Evolutionary conservation across 495 filamentous ascomycete genomes (phyloP).

Genomic region (Daldinia caldariorum): DNA sequence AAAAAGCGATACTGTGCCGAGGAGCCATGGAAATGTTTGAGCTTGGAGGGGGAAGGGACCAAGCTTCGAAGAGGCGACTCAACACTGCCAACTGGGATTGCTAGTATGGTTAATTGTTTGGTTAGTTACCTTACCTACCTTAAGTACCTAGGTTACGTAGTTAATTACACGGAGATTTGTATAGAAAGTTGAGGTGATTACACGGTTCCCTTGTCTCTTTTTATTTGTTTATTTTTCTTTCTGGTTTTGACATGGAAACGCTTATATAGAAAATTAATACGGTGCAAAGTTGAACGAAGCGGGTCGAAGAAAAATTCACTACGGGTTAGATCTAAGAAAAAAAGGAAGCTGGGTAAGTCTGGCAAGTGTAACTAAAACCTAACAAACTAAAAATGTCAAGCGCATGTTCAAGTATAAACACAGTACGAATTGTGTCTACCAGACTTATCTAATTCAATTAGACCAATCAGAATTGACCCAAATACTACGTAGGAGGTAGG

Average conservation of each 20-base stretch:
- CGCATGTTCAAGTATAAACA: constrained; percentile 13
- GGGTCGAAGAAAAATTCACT: background rate
- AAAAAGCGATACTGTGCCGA: constrained; percentile 14
- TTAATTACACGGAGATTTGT: too few relatives aligned
- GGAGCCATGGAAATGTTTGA: background rate
- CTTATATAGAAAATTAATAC: background rate
- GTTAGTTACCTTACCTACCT: too few relatives aligned
- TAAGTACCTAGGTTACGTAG: too few relatives aligned
- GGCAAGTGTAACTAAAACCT: background rate
- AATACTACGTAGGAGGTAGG: constrained; percentile 16
- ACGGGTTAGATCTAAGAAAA: background rate
- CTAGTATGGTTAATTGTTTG: background rate
- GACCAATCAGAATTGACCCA: constrained; percentile 21
- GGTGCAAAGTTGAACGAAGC: background rate
- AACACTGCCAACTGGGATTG: background rate
- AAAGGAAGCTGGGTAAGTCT: constrained; percentile 3
- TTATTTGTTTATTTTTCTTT: too few relatives aligned
- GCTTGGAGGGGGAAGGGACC: background rate
- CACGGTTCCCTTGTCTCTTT: too few relatives aligned
- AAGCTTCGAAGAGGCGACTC: background rate
- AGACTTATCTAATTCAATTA: constrained; percentile 17
- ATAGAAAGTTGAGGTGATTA: too few relatives aligned
- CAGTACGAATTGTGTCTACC: constrained; percentile 36
- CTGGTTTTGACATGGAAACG: too few relatives aligned
- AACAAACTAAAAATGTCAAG: constrained; percentile 8